Conservation (phyloP, 2,329 filamentous ascomycete species). For the Pseudohalonectria lignicola region DNA sequence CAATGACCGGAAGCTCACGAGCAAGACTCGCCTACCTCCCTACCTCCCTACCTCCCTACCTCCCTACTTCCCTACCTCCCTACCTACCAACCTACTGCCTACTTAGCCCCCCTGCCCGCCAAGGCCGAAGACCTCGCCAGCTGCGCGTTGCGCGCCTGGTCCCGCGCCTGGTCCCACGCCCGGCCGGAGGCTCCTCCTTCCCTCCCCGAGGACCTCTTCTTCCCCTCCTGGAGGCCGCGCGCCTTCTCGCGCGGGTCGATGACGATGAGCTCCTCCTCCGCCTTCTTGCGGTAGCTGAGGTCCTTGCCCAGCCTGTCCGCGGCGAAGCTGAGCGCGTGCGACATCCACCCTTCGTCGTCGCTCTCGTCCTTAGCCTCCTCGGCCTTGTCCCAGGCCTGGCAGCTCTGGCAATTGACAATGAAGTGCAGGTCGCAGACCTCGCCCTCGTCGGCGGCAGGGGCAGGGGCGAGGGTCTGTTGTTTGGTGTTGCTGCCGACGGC, state of each 20-base stretch:
- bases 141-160: constrained; percentile 46
- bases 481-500: neutral
- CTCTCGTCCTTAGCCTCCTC: constrained; percentile 32
- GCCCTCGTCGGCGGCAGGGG: constrained; percentile 37
- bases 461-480: too few relatives aligned
- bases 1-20: too few relatives aligned
- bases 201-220: constrained; percentile 39
- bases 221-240: constrained; percentile 57
- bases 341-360: constrained; percentile 69
- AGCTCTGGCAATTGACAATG: constrained; percentile 90
- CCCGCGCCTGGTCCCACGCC: constrained; percentile 47
- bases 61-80: too few relatives aligned
- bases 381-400: constrained; percentile 68
- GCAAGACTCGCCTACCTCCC: too few relatives aligned
- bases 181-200: constrained; percentile 33
- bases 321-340: constrained; percentile 72
- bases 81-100: too few relatives aligned
- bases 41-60: too few relatives aligned
- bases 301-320: constrained; percentile 90
- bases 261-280: constrained; percentile 82
- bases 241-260: constrained; percentile 86
- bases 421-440: constrained; percentile 88
- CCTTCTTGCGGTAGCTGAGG: constrained; percentile 78
- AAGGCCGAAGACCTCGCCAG: constrained; percentile 41
- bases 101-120: constrained; percentile 46